Conservation (phyloP, 768 basidiomycete genomes). For the Hypsizygus marmoreus region DNA sequence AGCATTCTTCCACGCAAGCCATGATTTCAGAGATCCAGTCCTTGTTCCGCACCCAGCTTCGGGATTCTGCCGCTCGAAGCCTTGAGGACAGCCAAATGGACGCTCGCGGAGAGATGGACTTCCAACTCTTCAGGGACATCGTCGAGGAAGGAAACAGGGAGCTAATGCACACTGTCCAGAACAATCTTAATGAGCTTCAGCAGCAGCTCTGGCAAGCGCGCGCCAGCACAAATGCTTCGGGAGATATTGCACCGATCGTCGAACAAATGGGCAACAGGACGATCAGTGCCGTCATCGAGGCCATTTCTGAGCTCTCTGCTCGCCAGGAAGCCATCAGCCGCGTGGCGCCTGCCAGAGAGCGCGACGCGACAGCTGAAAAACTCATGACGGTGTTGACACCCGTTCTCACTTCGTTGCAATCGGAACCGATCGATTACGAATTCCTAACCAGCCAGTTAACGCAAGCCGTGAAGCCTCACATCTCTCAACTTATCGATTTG, state of each 20-base stretch:
- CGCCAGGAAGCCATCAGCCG: constrained; percentile 55
- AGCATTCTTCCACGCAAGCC: constrained; percentile 50
- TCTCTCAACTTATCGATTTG: constrained; percentile 85
- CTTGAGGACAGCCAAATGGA: constrained; percentile 67
- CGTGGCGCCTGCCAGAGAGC: constrained; percentile 51
- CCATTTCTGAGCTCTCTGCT: constrained; percentile 57
- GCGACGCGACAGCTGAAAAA: constrained; percentile 62
- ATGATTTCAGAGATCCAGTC: constrained; percentile 68
- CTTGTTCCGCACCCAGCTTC: constrained; percentile 67
- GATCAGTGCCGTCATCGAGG: constrained; percentile 58
- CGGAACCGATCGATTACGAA: constrained; percentile 78
- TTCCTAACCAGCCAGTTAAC: constrained; percentile 71
- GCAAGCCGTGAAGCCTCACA: constrained; percentile 87
- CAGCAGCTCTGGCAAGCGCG: constrained; percentile 39
- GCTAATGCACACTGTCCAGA: constrained; percentile 55
- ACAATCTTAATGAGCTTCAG: constrained; percentile 56
- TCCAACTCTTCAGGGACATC: constrained; percentile 71
- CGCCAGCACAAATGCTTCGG: constrained; percentile 21
- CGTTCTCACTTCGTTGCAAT: constrained; percentile 57
- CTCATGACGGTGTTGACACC: constrained; percentile 61
- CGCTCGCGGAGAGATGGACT: constrained; percentile 76
- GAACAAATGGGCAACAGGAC: constrained; percentile 63
- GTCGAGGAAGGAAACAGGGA: constrained; percentile 70
- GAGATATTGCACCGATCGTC: constrained; percentile 45
- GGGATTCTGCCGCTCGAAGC: constrained; percentile 58